Base-by-base conservation (phyloP, 2,329 filamentous ascomycete species). In the Rugonectria rugulosa region DNA sequence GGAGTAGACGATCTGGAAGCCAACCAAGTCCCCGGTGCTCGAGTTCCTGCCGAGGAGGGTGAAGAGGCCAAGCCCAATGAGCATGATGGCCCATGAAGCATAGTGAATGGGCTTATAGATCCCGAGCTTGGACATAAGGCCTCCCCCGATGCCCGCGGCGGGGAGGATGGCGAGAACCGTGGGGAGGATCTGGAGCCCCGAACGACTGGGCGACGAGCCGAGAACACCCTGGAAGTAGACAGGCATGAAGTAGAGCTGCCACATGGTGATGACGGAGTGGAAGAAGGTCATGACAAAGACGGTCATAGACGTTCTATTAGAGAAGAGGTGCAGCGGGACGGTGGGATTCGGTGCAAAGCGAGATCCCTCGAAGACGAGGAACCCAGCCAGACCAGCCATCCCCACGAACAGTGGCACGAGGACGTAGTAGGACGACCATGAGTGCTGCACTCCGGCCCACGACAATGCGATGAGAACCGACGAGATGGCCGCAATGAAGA, bases 401-500 rank as follows among this genome's bases (percentile, higher is more conserved):
- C 82, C 81, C 0, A 81, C 53, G 19, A 81, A 63, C 4, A 85
- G 65, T 2, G 81, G 77, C 3, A 73, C 75, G 1, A 85, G 61
- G 2, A 84, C 80, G 3, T 76, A 69, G 0, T 74, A 71, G n/a
- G 76, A 74, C 15, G 67, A 67, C 83, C 82, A 85, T 1, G 73
- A 60, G 61, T 83, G 81, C 1, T 73, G 73, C 7, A 74, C 75
- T 4, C 82, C 81, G 3, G 75, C 81, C 82, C 82, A 85, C 0
- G 79, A 77, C 11, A 83, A 73, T 4, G 75, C 81, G 3, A 85
- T 70, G 27, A 84, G 77, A 14, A 85, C 58, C 6, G 76, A 64
- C 1, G 72, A 66, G 9, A 72, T 67, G 0, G 72, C 70, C 0
- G 61, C 68, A 2, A 75, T 72, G 27, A 81, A 69, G 1, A 81